Conservation (phyloP, 2,329 filamentous ascomycete genomes). For the Aspergillus alliaceus region DNA sequence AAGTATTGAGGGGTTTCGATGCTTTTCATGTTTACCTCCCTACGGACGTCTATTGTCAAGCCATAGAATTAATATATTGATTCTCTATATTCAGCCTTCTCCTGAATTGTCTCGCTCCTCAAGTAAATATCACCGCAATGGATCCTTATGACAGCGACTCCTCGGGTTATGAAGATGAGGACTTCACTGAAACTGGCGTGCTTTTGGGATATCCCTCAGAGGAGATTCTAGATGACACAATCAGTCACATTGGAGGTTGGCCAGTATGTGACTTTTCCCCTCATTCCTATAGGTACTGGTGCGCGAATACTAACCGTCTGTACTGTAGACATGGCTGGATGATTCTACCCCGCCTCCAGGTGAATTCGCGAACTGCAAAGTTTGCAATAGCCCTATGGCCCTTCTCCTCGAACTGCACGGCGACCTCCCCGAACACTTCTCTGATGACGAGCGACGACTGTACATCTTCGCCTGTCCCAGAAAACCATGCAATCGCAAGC, state of each 20-base stretch:
- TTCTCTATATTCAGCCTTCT: not conserved
- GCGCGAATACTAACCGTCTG: conserved; percentile 15
- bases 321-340: conserved; percentile 76
- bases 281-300: not conserved
- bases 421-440: conserved; percentile 82
- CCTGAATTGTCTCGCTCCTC: not conserved
- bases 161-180: conserved; percentile 65
- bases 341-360: conserved; percentile 69
- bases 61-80: not conserved
- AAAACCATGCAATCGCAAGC: conserved; percentile 76
- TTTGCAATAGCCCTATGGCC: conserved; percentile 80
- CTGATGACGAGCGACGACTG: conserved; percentile 80
- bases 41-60: not conserved
- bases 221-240: conserved; percentile 74
- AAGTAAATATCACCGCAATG: conserved; percentile 51
- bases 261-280: conserved; percentile 66
- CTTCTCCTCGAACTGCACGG: conserved; percentile 88
- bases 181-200: conserved; percentile 68
- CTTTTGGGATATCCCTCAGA: conserved; percentile 85
- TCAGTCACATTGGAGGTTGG: conserved; percentile 83
- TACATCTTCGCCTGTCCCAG: conserved; percentile 82
- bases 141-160: conserved; percentile 84
- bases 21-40: not conserved
- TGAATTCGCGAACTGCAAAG: conserved; percentile 77
- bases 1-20: not conserved